Evolutionary conservation across 1,139 yeast genomes (phyloP).

Genomic region (Pneumocystis sp.): DNA sequence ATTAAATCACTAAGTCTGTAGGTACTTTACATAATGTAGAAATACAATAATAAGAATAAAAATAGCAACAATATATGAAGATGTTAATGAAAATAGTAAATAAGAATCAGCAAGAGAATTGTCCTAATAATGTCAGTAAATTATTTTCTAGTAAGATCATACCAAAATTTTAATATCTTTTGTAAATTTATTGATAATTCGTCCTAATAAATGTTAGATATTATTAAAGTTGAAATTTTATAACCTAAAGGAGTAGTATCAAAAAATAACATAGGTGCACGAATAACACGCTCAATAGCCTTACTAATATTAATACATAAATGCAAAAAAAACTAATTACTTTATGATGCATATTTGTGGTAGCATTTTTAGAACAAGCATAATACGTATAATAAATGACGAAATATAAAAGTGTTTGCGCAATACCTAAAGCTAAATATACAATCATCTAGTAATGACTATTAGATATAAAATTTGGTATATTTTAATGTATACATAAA

Average conservation of each 20-base stretch:
- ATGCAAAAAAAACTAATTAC: not conserved
- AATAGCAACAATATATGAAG: constrained; percentile 56
- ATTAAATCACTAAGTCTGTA: not conserved
- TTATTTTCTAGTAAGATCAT: not conserved
- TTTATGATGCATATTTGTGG: not conserved
- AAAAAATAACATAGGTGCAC: constrained; percentile 94
- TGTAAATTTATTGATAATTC: constrained; percentile 84
- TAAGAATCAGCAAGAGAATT: constrained; percentile 50
- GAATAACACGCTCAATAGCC: constrained; percentile 28
- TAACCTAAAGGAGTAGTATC: constrained; percentile 64
- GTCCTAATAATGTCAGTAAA: constrained; percentile 63
- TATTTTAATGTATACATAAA: not conserved
- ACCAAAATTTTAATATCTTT: constrained; percentile 57
- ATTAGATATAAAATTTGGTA: not conserved
- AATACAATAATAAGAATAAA: not conserved
- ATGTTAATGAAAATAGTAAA: constrained; percentile 75
- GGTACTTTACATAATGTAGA: not conserved
- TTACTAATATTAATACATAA: not conserved
- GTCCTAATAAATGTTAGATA: constrained; percentile 38
- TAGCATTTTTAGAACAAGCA: not conserved
- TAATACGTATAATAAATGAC: not conserved
- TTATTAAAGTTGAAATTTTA: not conserved
- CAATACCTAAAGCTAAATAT: not conserved
- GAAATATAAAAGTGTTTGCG: not conserved
- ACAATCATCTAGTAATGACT: not conserved